Evolutionary conservation across 805 yeast species (phyloP), one percentile per base, ranked within the genome.

Genomic region (Sugiyamaella qingdaonensis): DNA sequence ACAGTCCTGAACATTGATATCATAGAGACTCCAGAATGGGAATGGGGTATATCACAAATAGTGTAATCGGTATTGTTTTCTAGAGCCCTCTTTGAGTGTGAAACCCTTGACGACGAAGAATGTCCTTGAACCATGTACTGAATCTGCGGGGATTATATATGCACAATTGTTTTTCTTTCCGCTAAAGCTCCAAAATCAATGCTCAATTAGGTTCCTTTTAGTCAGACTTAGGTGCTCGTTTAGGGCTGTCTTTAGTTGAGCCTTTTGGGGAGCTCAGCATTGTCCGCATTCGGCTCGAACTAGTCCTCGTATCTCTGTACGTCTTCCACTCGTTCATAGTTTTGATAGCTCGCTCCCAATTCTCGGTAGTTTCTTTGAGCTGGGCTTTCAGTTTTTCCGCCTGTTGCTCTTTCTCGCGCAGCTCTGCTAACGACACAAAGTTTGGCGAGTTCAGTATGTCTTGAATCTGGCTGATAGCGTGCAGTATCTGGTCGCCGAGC

Each of bases 251-350:
- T 35, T 35, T 35, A 8, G 18, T 7, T 4, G 18, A 35, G 39
- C 18, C 39, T 14, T 35, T 35, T 35, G 39, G 16, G 7, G 18
- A 16, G 18, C 5, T 35, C 39, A 35, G 4, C 16, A 14, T 35
- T 35, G 39, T n/a, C 18, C 39, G 18, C 16, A 14, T 35, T 35
- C 18, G 39, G 39, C 8, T 16, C 8, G 16, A 14, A 19, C 27
- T 44, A 3, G 11, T 29, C 9, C 56, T 36, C 24, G 33, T 37
- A 13, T 54, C 59, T 19, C 58, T 36, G 27, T 61, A 61, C 4
- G 52, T 45, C 21, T 58, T 61, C 65, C 65, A 62, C 24, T 62
- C 60, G 27, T 62, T 63, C 61, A 62, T 61, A 1, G 63, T 62
- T 31, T 61, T 47, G 32, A 62, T 46, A 1, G 64, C 63, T 29